phyloP scores from a whole-genome alignment of 768 basidiomycete species.

The Suillus weaverae region DNA sequence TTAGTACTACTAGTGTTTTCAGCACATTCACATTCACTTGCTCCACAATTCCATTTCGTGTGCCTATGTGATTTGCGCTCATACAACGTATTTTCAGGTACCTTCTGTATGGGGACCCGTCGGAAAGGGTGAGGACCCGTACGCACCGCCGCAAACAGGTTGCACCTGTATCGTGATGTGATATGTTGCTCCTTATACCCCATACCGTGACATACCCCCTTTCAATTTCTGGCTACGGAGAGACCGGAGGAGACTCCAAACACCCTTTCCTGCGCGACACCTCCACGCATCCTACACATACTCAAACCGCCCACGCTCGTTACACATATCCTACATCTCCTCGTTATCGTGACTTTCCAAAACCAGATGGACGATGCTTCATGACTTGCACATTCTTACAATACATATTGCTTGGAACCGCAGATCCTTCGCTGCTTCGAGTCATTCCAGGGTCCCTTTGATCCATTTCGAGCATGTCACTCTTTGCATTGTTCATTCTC shows the following conservation, averaged over 20 bases:
- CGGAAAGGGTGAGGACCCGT: conserved; percentile 89
- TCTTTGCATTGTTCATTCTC: conserved; percentile 8
- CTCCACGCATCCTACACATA: conserved; percentile 23
- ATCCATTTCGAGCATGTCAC: conserved; percentile 2
- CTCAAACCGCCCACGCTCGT: conserved; percentile 26
- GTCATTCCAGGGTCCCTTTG: background rate
- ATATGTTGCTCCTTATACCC: conserved; percentile 36
- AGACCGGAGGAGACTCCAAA: conserved; percentile 1
- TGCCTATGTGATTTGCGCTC: background rate
- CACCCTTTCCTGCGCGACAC: conserved; percentile 1
- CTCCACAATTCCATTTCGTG: background rate
- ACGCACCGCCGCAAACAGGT: conserved; percentile 76
- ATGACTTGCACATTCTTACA: conserved; percentile 14
- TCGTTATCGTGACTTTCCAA: conserved; percentile 19
- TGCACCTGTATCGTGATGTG: conserved; percentile 76
- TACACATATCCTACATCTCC: conserved; percentile 27
- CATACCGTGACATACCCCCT: conserved; percentile 32
- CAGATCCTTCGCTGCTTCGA: conserved; percentile 5
- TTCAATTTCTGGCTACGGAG: conserved; percentile 8
- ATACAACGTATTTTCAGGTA: conserved; percentile 46
- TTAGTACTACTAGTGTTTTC: conserved; percentile 16
- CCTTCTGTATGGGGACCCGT: conserved; percentile 95
- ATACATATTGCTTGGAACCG: conserved; percentile 19
- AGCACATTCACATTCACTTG: background rate
- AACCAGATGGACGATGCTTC: conserved; percentile 29